Percentiles rank a stretch among this genome's conserved stretches.
Conservation (phyloP, 2,329 filamentous ascomycete species). For the Diaporthe vaccinii region DNA sequence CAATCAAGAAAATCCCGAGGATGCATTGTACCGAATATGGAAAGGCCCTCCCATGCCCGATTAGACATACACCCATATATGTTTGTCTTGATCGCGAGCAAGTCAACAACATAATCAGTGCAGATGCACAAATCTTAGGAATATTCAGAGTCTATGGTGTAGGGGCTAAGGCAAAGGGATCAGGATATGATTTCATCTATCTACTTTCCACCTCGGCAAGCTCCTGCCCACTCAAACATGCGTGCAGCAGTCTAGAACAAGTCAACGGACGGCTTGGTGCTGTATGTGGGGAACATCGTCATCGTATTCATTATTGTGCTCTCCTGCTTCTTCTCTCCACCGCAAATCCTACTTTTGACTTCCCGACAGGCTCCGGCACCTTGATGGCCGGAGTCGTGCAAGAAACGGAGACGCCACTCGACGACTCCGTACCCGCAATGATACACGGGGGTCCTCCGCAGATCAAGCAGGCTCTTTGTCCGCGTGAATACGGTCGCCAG, state of each 20-base stretch:
- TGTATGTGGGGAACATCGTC: constrained; percentile 25
- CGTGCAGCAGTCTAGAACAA: constrained; percentile 24
- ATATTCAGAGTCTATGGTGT: no score
- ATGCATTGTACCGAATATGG: not conserved
- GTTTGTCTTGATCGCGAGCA: no score
- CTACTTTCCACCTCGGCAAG: constrained; percentile 21
- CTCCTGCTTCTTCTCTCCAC: constrained; percentile 28
- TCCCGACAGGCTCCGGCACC: constrained; percentile 6
- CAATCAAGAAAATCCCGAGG: not conserved
- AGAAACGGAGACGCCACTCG: constrained; percentile 37
- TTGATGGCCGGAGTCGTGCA: not conserved
- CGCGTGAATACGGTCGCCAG: constrained; percentile 22
- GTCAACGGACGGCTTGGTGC: constrained; percentile 13
- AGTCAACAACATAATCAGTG: no score
- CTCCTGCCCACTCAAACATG: constrained; percentile 7
- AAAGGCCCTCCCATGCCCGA: not conserved
- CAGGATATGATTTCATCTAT: constrained; percentile 32
- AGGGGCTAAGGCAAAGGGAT: constrained; percentile 5
- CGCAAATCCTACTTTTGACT: constrained; percentile 22
- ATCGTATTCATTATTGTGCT: constrained; percentile 39
- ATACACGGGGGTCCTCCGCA: constrained; percentile 31
- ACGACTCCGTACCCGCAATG: constrained; percentile 27
- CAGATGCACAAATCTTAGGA: no score
- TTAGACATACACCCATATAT: not conserved
- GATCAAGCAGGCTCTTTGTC: constrained; percentile 26